phyloP scores from a whole-genome alignment of 805 yeast genomes.

The Metschnikowia gelsemii region DNA sequence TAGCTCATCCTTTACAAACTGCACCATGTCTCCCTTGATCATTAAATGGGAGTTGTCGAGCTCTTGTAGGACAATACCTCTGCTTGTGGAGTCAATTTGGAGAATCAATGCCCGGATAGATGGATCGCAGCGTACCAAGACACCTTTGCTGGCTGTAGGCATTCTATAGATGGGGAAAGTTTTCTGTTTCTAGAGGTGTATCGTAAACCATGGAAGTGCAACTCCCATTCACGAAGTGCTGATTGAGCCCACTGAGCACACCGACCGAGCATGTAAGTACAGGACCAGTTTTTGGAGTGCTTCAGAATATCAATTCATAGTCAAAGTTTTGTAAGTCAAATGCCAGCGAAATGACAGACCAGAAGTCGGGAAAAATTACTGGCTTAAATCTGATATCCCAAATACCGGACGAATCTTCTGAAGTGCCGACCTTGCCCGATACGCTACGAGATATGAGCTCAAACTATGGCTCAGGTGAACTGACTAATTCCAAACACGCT shows the following conservation, averaged over 20 bases:
- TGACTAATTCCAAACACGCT: background rate
- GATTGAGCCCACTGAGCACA: conserved; percentile 4
- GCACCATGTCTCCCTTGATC: conserved; percentile 75
- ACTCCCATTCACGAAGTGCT: background rate
- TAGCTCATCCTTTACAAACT: conserved; percentile 72
- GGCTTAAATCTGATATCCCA: background rate
- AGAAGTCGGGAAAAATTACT: background rate
- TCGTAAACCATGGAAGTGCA: no score
- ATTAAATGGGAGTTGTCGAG: conserved; percentile 88
- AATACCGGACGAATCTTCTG: background rate
- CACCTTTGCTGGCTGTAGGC: conserved; percentile 47
- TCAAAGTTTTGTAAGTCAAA: no score
- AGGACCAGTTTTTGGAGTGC: conserved; percentile 1
- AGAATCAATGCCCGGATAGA: conserved; percentile 84
- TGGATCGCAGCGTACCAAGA: conserved; percentile 70
- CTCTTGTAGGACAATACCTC: conserved; percentile 72
- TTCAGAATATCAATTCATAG: no score
- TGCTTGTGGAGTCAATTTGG: conserved; percentile 71
- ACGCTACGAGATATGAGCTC: conserved; percentile 1
- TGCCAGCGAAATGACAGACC: background rate
- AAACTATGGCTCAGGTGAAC: background rate
- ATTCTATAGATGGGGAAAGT: no score
- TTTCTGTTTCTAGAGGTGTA: no score
- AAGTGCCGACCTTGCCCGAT: background rate
- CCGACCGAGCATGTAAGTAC: conserved; percentile 5